Evolutionary conservation across 2,329 filamentous ascomycete species (phyloP), one percentile per base, ranked within the genome.

Genomic region (Trichothecium roseum): DNA sequence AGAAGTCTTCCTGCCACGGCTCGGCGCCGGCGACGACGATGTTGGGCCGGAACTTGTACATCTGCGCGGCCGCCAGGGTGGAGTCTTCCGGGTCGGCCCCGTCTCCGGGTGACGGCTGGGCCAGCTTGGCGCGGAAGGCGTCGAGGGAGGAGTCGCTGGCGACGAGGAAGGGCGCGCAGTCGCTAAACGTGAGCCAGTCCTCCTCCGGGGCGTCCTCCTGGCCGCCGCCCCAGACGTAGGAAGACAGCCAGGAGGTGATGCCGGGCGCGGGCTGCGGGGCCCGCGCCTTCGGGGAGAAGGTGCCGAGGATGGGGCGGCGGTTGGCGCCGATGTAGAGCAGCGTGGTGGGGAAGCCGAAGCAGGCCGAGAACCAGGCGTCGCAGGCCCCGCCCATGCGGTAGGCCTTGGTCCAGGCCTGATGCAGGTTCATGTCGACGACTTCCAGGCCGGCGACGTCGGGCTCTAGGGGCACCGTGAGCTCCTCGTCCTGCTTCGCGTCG

Each of bases 121-220:
- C 58, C 5, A 85, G 55, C 4, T 77, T 67, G 5, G 53, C 52
- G 24, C 72, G 74, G 32, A 93, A 72, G 45, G 84, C 68, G 15
- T 66, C 57, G n/a, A 88, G 68, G 1, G 83, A 91, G 3, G 74
- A 69, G 40, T 78, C 68, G 1, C 78, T 84, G 5, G 80, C 69
- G 17, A 94, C 56, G 12, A 94, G 69, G 52, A 82, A 83, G 1
- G 84, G 81, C 1, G 84, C 83, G 42, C 74, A 73, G 55, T 91
- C 84, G 28, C 77, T 73, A 56, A 89, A 91, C 3, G 72, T 74
- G 30, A 89, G 67, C 49, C 63, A 70, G 26, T 66, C 61, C 10
- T 66, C 55, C 8, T 38, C 40, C 3, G n/a, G n/a, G n/a, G n/a
- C n/a, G n/a, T 32, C n/a, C 34, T 20, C 20, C 26, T 30, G 10